These are phyloP conservation scores for Acrocalymma vagum DNA, from an alignment of 2,329 filamentous ascomycete species.

Conservation along the genomic window DNA sequence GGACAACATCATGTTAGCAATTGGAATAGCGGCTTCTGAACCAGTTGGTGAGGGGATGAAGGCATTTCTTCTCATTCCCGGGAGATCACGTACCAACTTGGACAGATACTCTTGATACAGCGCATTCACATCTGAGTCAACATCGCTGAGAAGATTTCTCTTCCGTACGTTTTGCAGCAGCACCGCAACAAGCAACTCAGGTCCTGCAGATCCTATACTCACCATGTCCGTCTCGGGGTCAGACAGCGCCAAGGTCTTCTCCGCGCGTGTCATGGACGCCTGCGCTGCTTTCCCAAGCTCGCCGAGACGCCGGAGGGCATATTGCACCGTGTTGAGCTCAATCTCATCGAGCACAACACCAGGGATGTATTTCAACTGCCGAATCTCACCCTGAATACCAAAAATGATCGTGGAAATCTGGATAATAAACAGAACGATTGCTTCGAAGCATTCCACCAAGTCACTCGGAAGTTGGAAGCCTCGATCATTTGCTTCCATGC, in stretches of 20 bases:
- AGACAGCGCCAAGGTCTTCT: constrained; percentile 11
- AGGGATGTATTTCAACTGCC: constrained; percentile 1
- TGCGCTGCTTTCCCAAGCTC: constrained; percentile 8
- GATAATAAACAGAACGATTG: constrained; percentile 10
- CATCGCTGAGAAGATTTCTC: background rate
- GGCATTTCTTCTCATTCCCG: background rate
- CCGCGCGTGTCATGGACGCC: constrained; percentile 11
- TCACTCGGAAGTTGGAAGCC: constrained; percentile 7
- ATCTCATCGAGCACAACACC: background rate
- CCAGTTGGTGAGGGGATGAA: too few species aligned
- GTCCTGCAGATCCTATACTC: constrained; percentile 3
- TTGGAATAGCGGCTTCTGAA: too few species aligned
- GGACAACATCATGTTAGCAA: background rate
- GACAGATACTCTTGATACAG: constrained; percentile 10
- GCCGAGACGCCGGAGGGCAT: constrained; percentile 5
- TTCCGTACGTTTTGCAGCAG: constrained; percentile 6
- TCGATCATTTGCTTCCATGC: background rate
- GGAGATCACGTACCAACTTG: constrained; percentile 7
- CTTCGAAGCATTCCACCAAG: constrained; percentile 15
- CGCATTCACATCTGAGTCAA: constrained; percentile 9
- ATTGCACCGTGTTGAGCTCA: constrained; percentile 1
- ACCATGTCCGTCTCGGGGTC: constrained; percentile 1
- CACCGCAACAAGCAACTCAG: constrained; percentile 5
- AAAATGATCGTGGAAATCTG: constrained; percentile 5
- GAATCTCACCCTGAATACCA: constrained; percentile 6